A percentile compares a stretch with the other conserved stretches of the same genome.
Conservation (phyloP, 768 basidiomycete species). For the Boletus subparvulus region DNA sequence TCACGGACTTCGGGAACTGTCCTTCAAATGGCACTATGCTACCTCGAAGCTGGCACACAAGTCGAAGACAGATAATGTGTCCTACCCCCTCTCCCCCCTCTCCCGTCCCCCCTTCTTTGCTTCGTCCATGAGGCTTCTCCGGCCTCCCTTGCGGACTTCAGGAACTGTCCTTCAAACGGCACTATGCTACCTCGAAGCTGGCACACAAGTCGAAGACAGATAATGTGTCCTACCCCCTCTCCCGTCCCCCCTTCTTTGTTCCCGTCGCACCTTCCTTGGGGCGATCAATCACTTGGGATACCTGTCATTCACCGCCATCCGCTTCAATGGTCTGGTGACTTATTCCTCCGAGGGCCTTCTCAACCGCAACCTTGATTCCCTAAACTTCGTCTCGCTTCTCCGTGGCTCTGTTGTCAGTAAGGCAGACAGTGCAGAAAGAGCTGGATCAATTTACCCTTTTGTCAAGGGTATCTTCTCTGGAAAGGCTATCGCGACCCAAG, state of each 20-base stretch:
- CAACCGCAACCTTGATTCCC: conserved; percentile 80
- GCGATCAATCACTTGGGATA: conserved; percentile 70
- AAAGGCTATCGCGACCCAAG: conserved; percentile 88
- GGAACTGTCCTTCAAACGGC: too few relatives aligned
- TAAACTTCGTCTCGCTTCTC: conserved; percentile 89
- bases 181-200: too few relatives aligned
- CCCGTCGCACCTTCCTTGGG: conserved; percentile 84
- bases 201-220: too few relatives aligned
- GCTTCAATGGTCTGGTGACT: conserved; percentile 86
- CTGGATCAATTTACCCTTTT: conserved; percentile 87
- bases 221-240: conserved; percentile 40
- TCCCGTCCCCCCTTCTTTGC: too few relatives aligned
- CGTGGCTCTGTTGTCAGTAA: conserved; percentile 49
- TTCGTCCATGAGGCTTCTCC: too few relatives aligned
- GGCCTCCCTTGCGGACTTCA: too few relatives aligned
- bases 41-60: too few relatives aligned
- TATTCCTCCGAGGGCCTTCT: conserved; percentile 91
- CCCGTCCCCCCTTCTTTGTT: conserved; percentile 83
- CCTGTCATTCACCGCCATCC: conserved; percentile 86
- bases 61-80: too few relatives aligned
- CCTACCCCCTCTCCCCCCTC: too few relatives aligned
- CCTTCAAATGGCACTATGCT: too few relatives aligned
- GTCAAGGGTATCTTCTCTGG: conserved; percentile 85
- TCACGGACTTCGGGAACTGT: conserved; percentile 85
- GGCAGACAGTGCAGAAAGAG: conserved; percentile 55